Base-by-base conservation (phyloP, 257 asterid genomes). In the Schizonepeta tenuifolia region DNA sequence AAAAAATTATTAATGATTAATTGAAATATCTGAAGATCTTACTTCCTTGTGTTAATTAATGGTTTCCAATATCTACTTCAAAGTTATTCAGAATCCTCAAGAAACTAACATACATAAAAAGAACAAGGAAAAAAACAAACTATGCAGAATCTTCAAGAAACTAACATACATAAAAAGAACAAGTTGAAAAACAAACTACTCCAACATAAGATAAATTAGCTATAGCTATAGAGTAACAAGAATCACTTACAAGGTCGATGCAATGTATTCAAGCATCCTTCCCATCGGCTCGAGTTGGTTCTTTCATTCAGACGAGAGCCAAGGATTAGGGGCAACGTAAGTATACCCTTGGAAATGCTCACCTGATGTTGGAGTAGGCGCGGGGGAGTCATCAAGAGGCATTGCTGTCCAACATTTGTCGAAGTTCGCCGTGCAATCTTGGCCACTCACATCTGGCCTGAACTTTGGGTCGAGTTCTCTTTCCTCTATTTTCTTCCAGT, bases 291-390 rank as follows among this genome's bases (percentile, higher is more conserved):
- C 24, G 22, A 28, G 4, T 47, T 44, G 31, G 8, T 21, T 46
- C 40, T 28, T 24, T 80, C 51, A 77, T 54, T 76, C 78, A 35
- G 93, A 76, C n/a, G 93, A 82, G 36, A 88, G 97, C 98, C 97
- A 92, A 2, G 86, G 93, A 35, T 87, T 92, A 13, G 97, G 98
- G 18, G 95, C 95, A 14, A 88, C 81, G 10, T 90, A 92, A 28
- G 97, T 90, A 57, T 92, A 92, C 77, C 97, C 96, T n/a, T 83
- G 96, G 74, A 92, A 92, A 77, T 87, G 91, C 83, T 86, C 98
- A 36, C 90, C 92, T 4, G 96, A 69, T 2, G 97, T 92, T 6
- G 98, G 98, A 4, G 97, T 92, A 8, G 97, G 72, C 62, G 98
- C 95, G 15, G 96, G 97, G 14, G 98, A 90, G 84, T 92, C 98